phyloP scores from a whole-genome alignment of 148 eudicot species.

The Chenopodium album region DNA sequence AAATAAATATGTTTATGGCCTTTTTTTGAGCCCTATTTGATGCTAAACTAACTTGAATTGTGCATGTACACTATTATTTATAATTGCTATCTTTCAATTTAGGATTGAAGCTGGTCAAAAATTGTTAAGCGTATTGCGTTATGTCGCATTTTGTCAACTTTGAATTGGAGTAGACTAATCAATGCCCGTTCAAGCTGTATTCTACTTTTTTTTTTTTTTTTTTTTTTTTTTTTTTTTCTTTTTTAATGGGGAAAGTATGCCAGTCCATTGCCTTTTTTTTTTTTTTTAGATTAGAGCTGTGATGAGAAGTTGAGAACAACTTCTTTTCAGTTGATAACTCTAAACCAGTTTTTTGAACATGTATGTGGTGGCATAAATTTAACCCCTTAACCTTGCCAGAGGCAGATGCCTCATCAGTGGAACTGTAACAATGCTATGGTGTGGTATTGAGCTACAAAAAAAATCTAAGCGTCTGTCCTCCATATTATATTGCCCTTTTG shows the following conservation, averaged over 20 bases:
- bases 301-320: background rate
- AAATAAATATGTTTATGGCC: background rate
- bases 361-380: background rate
- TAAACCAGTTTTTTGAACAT: background rate
- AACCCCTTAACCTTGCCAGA: background rate
- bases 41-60: background rate
- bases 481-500: background rate
- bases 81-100: background rate
- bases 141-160: background rate
- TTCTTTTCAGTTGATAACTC: background rate
- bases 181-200: background rate
- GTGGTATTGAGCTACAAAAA: background rate
- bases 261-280: background rate
- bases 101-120: background rate
- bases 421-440: background rate
- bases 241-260: background rate
- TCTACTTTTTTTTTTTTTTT: background rate
- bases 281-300: background rate
- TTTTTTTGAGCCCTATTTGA: background rate
- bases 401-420: background rate
- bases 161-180: background rate
- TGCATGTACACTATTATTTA: background rate
- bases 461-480: background rate
- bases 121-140: background rate
- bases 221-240: background rate